Evolutionary conservation across 106 monocot species (phyloP), one percentile per base, ranked within the genome.

Genomic region (Dendrobium nobile): DNA sequence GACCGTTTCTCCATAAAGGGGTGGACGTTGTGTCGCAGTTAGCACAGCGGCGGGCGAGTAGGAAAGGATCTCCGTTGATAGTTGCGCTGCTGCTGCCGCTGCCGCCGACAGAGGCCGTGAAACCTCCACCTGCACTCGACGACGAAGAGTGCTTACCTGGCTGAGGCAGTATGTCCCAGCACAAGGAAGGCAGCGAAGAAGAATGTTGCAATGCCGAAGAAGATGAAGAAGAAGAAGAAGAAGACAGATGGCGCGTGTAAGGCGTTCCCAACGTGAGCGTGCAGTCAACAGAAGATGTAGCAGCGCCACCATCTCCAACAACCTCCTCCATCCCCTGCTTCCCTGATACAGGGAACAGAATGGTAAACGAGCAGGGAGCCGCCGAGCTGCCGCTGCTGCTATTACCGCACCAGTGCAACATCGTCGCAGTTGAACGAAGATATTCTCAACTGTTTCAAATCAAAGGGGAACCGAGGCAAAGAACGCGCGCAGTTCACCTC

Each of bases 1-100:
- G 98, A 6, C 98, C 98, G 47, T 99, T 99, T 61, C 98, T 68
- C 98, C 98, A 99, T 37, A 99, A 90, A 8, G 98, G 98, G 4
- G 98, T 99, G 37, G 95, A 95, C 9, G 91, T 93, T 73, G 98
- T 99, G 82, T 99, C 93, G 80, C 98, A 99, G 91, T 92, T 99
- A 33, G 98, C 95, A 77, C 98, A 99, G 31, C 98, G 77, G 41
- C 98, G 91, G 40, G 93, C 88, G 6, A 86, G 85, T 15, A 89
- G 90, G 13, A 88, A 82, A 2, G 91, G 84, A 33, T 84, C 93
- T 47, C 87, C 24, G 80, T 82, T 18, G 26, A 51, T 55, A 40
- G 41, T 78, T 41, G n/a, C 18, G 10, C 7, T 17, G 1, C 37
- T 31, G 31, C 31, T 31, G 27, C 0, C 1, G 27, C 0, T 73